These are phyloP conservation scores for Fomitopsis serialis DNA, from an alignment of 768 basidiomycete species.

Conservation along the genomic window DNA sequence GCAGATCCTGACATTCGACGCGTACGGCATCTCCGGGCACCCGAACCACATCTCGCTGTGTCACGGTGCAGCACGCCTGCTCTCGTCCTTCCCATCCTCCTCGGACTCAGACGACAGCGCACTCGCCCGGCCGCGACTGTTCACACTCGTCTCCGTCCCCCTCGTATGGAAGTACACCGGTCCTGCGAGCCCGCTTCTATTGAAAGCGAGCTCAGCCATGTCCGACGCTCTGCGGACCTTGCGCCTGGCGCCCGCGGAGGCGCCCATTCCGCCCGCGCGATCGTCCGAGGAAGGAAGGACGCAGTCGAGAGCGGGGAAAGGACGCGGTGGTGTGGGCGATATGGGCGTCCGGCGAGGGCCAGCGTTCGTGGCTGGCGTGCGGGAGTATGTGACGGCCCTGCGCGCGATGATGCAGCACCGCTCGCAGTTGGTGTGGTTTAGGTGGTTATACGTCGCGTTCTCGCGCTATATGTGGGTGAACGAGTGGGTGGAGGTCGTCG, in stretches of 20 bases:
- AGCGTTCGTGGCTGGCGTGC: constrained; percentile 52
- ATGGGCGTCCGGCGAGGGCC: constrained; percentile 14
- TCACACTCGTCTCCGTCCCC: constrained; percentile 56
- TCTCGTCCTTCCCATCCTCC: constrained; percentile 13
- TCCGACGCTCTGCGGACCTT: constrained; percentile 1
- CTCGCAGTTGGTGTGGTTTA: constrained; percentile 85
- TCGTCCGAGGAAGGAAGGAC: not conserved
- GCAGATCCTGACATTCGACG: constrained; percentile 86
- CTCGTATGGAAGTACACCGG: constrained; percentile 57
- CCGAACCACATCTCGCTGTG: constrained; percentile 81
- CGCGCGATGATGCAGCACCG: constrained; percentile 68
- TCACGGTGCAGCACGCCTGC: constrained; percentile 44
- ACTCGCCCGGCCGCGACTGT: constrained; percentile 37
- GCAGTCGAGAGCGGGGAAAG: not conserved
- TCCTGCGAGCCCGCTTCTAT: constrained; percentile 42
- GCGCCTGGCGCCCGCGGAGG: not conserved
- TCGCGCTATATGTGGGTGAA: constrained; percentile 94
- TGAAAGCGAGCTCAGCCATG: constrained; percentile 39
- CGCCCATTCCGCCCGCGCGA: not conserved
- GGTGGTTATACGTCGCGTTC: constrained; percentile 75
- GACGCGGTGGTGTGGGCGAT: not conserved
- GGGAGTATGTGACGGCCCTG: constrained; percentile 51
- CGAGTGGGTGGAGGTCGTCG: constrained; percentile 61
- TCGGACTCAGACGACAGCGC: constrained; percentile 10
- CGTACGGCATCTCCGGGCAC: constrained; percentile 71